Percentiles rank a stretch among this genome's conserved stretches.
Conservation (phyloP, 208 protist species). For the Crithidia expoeki region DNA sequence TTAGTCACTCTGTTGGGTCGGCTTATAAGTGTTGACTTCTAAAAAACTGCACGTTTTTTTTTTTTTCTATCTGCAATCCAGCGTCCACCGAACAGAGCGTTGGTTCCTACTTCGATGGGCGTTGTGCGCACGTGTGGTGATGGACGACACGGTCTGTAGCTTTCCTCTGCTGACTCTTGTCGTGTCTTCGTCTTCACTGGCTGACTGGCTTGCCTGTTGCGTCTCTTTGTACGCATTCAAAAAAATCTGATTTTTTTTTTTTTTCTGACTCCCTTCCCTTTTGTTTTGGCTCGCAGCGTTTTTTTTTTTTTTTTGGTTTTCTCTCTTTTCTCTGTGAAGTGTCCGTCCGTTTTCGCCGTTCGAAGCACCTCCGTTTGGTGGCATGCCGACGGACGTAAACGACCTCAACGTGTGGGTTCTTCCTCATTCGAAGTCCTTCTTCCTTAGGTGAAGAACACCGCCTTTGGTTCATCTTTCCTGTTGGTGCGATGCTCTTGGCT, state of each 20-base stretch:
- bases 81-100: background rate
- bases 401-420: constrained; percentile 3
- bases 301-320: constrained; percentile 3
- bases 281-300: constrained; percentile 2
- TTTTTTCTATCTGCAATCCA: background rate
- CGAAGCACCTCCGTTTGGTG: background rate
- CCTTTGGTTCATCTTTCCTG: background rate
- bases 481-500: too few relatives aligned
- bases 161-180: background rate
- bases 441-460: background rate
- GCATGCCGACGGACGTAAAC: background rate
- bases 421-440: background rate
- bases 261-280: constrained; percentile 2
- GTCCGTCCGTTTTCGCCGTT: constrained; percentile 14
- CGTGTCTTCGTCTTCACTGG: background rate
- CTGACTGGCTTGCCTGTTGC: background rate
- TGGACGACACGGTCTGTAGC: background rate
- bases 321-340: constrained; percentile 22
- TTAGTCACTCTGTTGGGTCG: background rate
- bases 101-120: background rate
- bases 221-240: background rate
- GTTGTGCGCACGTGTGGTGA: background rate
- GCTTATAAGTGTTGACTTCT: background rate
- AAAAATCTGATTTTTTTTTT: constrained; percentile 12
- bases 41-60: background rate